These are phyloP conservation scores for Syncephalastrum contaminatum DNA, from an alignment of 371 early-diverging fungal genomes.

Conservation along the genomic window DNA sequence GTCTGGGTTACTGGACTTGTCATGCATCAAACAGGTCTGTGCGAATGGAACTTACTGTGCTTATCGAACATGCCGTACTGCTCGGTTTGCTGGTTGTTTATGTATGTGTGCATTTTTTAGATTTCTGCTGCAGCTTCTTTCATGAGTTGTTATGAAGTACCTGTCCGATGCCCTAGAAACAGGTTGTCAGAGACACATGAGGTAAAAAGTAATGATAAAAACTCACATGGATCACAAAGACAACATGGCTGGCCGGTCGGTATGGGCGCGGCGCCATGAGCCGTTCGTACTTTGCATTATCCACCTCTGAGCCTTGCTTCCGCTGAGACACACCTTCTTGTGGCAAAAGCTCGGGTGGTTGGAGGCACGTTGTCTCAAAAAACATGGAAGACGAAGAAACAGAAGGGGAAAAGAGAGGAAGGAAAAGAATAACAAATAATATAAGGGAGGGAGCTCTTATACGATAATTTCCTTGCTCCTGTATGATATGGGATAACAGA, in stretches of 20 bases:
- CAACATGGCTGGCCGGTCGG: conserved; percentile 24
- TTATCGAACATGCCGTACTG: conserved; percentile 55
- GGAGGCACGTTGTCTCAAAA: conserved; percentile 37
- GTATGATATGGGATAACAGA: too few relatives aligned
- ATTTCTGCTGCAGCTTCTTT: too few relatives aligned
- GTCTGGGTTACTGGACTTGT: not conserved
- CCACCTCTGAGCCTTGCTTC: not conserved
- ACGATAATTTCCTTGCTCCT: too few relatives aligned
- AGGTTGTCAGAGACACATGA: not conserved
- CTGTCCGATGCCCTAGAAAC: conserved; percentile 61
- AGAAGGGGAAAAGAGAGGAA: conserved; percentile 3
- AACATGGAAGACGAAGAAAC: conserved; percentile 25
- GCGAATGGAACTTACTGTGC: conserved; percentile 34
- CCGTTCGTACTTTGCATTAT: conserved; percentile 9
- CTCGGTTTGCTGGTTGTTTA: conserved; percentile 45
- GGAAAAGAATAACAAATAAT: not conserved
- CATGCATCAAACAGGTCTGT: not conserved
- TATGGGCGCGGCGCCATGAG: not conserved
- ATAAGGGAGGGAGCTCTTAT: too few relatives aligned
- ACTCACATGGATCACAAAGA: conserved; percentile 64
- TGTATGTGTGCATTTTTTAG: not conserved
- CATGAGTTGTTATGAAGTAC: conserved; percentile 7
- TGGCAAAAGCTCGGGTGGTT: conserved; percentile 29
- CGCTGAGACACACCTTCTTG: not conserved
- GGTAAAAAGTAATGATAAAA: not conserved